A percentile compares a stretch with the other conserved stretches of the same genome.
Conservation (phyloP, 305 asterid species). For the Ajuga reptans region DNA sequence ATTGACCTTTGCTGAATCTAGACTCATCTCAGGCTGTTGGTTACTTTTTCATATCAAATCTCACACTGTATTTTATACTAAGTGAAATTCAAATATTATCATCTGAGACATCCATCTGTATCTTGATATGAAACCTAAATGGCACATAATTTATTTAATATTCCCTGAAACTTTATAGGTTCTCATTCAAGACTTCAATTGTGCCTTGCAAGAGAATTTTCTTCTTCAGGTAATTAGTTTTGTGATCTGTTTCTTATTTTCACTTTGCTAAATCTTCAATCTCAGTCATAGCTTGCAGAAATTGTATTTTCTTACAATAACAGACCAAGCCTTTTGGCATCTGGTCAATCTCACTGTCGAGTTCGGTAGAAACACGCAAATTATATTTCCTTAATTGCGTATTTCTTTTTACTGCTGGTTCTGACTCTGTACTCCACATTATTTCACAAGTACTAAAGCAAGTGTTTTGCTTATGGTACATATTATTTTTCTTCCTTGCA, state of each 20-base stretch:
- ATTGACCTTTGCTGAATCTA: not conserved
- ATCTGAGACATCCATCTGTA: not conserved
- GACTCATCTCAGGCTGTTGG: not conserved
- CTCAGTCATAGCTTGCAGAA: conserved; percentile 10
- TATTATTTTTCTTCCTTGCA: conserved; percentile 38
- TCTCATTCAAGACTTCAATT: conserved; percentile 87
- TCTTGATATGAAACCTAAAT: not conserved
- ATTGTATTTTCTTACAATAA: conserved; percentile 3
- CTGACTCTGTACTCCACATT: not conserved
- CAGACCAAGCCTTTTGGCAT: not conserved
- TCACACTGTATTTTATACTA: not conserved
- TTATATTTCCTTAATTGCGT: not conserved
- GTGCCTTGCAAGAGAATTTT: conserved; percentile 93
- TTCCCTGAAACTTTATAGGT: conserved; percentile 37
- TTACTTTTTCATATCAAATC: conserved; percentile 15
- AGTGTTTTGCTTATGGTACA: conserved; percentile 7
- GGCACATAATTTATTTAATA: conserved; percentile 13
- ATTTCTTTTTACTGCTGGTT: not conserved
- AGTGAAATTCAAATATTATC: conserved; percentile 6
- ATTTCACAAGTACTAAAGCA: not conserved
- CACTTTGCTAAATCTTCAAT: not conserved
- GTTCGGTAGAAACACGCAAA: not conserved
- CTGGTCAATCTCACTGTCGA: not conserved
- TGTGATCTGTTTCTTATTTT: not conserved
- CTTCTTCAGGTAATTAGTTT: conserved; percentile 71